phyloP scores from a whole-genome alignment of 768 basidiomycete genomes.

The Crepidotus variabilis region DNA sequence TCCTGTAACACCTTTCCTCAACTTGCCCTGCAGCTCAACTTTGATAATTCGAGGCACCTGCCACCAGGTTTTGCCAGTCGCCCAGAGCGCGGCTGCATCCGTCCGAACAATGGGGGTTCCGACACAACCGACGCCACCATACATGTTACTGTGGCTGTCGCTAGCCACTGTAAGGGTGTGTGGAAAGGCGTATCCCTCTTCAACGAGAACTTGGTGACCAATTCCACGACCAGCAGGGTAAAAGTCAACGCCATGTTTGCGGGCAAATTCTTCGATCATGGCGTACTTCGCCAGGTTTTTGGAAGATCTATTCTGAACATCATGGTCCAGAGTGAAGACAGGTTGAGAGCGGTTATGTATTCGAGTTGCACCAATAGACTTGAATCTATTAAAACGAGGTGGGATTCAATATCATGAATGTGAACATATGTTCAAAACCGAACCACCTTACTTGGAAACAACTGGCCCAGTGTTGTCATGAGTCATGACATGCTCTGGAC shows the following conservation, averaged over 20 bases:
- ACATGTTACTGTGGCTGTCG: slow-evolving; percentile 98
- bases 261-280: slow-evolving; percentile 86
- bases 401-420: neutral
- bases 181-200: slow-evolving; percentile 98
- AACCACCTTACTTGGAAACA: slow-evolving; percentile 79
- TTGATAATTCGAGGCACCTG: slow-evolving; percentile 96
- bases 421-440: slow-evolving; percentile 2
- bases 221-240: slow-evolving; percentile 98
- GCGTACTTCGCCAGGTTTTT: slow-evolving; percentile 94
- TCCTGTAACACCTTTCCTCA: slow-evolving; percentile 89
- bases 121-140: slow-evolving; percentile 95
- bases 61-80: slow-evolving; percentile 99
- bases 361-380: slow-evolving; percentile 86
- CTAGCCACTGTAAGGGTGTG: slow-evolving; percentile 93
- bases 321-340: slow-evolving; percentile 97
- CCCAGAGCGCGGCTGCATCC: slow-evolving; percentile 94
- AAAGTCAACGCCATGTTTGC: slow-evolving; percentile 84
- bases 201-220: slow-evolving; percentile 95
- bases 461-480: slow-evolving; percentile 99
- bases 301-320: slow-evolving; percentile 90
- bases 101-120: slow-evolving; percentile 97
- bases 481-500: slow-evolving; percentile 97
- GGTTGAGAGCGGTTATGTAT: slow-evolving; percentile 80
- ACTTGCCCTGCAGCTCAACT: slow-evolving; percentile 80
- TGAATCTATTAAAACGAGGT: slow-evolving; percentile 58